Evolutionary conservation across 2,329 filamentous ascomycete genomes (phyloP), one percentile per base, ranked within the genome.

Genomic region (Aspergillus amoenus): DNA sequence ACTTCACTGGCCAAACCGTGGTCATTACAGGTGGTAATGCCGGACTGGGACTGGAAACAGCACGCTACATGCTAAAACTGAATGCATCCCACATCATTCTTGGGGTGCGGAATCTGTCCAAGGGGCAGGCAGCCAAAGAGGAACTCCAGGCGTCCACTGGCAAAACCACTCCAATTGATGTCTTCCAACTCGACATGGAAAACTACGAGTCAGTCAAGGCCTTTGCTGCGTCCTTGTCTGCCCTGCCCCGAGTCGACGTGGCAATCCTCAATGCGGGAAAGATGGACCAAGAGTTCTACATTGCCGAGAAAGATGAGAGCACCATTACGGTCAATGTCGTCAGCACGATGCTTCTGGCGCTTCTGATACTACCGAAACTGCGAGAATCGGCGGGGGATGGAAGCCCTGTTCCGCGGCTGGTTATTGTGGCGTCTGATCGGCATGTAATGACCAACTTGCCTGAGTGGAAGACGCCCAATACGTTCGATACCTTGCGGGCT

Each of bases 281-380:
- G 9, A 22, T 32, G 11, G 73, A 71, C 0, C 9, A 5, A 2
- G 55, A 68, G 0, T 80, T 71, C 52, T 40, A 62, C 0, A 41
- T 65, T 0, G 68, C 68, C 3, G 81, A 83, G 53, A 77, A 72
- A 0, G 71, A 81, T 39, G 83, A 86, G 69, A 66, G 61, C n/a
- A 78, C 68, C 0, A 70, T 86, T 39, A 81, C 78, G 0, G 76
- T 81, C 53, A 86, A 86, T 55, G 80, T 83, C 13, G 70, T 86
- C 55, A 76, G 72, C 15, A 83, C 81, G 0, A 76, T 84, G 37
- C 66, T 86, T 2, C 70, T 86, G 0, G 78, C 73, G 0, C 60
- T 80, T 0, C 69, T 83, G 0, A 37, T 85, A 3, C 57, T 85
- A 24, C 83, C 82, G 0, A 82, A 78, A 62, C 71, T 86, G 3